Evolutionary conservation across 2,329 filamentous ascomycete species (phyloP).

Genomic region (Cercospora citrullina): DNA sequence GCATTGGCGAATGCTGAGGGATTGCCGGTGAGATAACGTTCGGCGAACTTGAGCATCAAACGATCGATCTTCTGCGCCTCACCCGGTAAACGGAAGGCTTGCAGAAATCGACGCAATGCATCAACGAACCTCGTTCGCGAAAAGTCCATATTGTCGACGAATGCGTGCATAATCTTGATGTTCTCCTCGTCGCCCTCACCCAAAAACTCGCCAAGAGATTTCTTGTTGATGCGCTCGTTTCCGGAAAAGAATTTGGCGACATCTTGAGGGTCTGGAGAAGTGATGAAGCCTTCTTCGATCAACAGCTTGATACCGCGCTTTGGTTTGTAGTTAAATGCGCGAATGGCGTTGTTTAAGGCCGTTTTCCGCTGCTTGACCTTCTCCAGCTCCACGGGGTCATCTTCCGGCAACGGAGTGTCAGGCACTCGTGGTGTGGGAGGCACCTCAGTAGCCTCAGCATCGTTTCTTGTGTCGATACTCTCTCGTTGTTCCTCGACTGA

Average conservation of each 20-base stretch:
- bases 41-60: slow-evolving; percentile 98
- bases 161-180: slow-evolving; percentile 97
- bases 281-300: slow-evolving; percentile 82
- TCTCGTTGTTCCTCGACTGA: slow-evolving; percentile 65
- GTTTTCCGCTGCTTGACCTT: slow-evolving; percentile 93
- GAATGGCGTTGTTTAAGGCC: slow-evolving; percentile 81
- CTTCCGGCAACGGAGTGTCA: slow-evolving; percentile 59
- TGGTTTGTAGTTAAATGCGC: slow-evolving; percentile 96
- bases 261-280: slow-evolving; percentile 73
- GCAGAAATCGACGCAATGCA: slow-evolving; percentile 84
- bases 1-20: slow-evolving; percentile 97
- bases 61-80: slow-evolving; percentile 99
- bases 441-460: slow-evolving; percentile 13
- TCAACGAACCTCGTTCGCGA: slow-evolving; percentile 88
- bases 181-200: slow-evolving; percentile 92
- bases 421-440: slow-evolving; percentile 44
- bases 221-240: slow-evolving; percentile 86
- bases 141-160: slow-evolving; percentile 95
- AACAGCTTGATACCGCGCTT: slow-evolving; percentile 88
- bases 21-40: slow-evolving; percentile 91
- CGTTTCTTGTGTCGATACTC: slow-evolving; percentile 68
- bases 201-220: slow-evolving; percentile 88
- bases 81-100: slow-evolving; percentile 90
- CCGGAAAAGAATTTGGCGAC: slow-evolving; percentile 79
- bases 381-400: slow-evolving; percentile 92